Evolutionary conservation across 352 stramenopile species (phyloP).

Genomic region (Globisporangium heterothallicum): DNA sequence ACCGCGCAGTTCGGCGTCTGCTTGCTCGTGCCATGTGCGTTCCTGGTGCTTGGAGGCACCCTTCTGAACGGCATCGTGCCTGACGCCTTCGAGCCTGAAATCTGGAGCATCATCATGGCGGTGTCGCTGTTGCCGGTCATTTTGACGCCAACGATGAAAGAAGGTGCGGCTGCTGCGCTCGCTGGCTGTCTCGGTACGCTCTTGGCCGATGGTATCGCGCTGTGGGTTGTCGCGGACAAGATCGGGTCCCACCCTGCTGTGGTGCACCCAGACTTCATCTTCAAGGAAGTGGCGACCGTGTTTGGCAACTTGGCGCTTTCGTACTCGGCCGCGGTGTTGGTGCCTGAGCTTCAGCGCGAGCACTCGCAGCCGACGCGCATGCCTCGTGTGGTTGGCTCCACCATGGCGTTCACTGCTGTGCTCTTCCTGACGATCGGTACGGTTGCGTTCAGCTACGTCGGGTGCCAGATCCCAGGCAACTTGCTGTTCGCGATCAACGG

Average conservation of each 20-base stretch:
- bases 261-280: conserved; percentile 32
- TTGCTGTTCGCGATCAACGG: conserved; percentile 52
- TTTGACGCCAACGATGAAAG: conserved; percentile 57
- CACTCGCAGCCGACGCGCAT: conserved; percentile 59
- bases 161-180: conserved; percentile 45
- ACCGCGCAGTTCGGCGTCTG: conserved; percentile 55
- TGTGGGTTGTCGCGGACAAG: conserved; percentile 33
- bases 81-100: conserved; percentile 33
- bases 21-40: conserved; percentile 43
- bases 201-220: conserved; percentile 43
- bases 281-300: conserved; percentile 40
- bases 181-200: conserved; percentile 49
- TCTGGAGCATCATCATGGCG: conserved; percentile 65
- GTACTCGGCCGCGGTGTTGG: conserved; percentile 50
- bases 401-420: conserved; percentile 36
- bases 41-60: conserved; percentile 61
- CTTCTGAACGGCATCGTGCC: conserved; percentile 48
- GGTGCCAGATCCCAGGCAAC: conserved; percentile 62
- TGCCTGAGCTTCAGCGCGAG: conserved; percentile 54
- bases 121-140: conserved; percentile 41
- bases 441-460: conserved; percentile 35
- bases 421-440: conserved; percentile 51
- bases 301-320: conserved; percentile 60
- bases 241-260: conserved; percentile 37
- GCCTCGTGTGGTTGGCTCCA: conserved; percentile 41